Percentiles rank a stretch among this genome's conserved stretches.
These are phyloP conservation scores for Trichophyton schoenleinii DNA, from an alignment of 2,329 filamentous ascomycete species.

Conservation along the genomic window DNA sequence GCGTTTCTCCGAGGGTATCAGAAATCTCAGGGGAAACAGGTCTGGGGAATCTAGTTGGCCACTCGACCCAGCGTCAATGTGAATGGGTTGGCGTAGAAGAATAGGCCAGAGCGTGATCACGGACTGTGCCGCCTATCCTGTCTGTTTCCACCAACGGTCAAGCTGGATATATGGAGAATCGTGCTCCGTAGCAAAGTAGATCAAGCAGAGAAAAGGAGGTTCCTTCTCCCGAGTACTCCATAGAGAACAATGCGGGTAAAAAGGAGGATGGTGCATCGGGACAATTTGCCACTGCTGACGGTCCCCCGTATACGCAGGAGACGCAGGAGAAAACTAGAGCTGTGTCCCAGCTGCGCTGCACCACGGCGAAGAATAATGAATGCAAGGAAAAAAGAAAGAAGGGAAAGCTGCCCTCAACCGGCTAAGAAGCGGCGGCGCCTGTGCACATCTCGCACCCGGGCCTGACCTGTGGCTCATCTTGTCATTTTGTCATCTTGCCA, in stretches of 20 bases:
- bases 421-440: background rate
- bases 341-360: background rate
- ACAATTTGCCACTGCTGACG: background rate
- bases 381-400: background rate
- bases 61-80: background rate
- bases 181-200: background rate
- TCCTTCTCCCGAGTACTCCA: background rate
- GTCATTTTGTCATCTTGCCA: background rate
- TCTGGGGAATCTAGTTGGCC: background rate
- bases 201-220: background rate
- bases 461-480: background rate
- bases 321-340: background rate
- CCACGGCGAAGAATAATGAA: background rate
- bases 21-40: background rate
- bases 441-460: background rate
- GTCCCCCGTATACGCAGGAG: background rate
- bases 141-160: background rate
- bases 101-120: background rate
- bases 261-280: background rate
- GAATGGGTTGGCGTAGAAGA: background rate
- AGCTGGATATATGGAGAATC: background rate
- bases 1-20: background rate
- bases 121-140: conserved; percentile 1
- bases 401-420: background rate
- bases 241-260: background rate